Evolutionary conservation across 2,329 filamentous ascomycete genomes (phyloP).

Genomic region (Talaromyces sp.): DNA sequence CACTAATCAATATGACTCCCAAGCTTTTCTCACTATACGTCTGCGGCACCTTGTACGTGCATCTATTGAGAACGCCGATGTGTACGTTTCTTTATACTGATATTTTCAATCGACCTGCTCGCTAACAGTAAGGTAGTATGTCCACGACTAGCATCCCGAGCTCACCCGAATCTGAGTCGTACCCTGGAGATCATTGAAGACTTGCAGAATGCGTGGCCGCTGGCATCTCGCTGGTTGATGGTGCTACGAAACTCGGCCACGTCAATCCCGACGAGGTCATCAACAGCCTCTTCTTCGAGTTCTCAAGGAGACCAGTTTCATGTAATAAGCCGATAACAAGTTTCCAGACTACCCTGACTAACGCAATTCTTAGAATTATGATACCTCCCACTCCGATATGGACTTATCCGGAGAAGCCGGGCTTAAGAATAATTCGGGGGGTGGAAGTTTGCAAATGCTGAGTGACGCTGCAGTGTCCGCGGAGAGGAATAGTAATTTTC

Average conservation of each 20-base stretch:
- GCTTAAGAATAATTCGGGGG: not conserved
- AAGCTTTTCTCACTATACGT: constrained; percentile 1
- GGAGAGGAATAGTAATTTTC: not conserved
- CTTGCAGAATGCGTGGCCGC: not conserved
- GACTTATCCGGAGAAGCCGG: not conserved
- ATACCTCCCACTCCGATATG: not conserved
- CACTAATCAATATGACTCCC: not conserved
- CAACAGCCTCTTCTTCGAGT: not conserved
- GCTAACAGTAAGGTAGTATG: not conserved
- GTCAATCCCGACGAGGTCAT: not conserved
- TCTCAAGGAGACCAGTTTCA: not conserved
- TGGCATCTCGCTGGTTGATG: not conserved
- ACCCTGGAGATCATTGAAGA: not conserved
- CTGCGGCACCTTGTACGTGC: not conserved
- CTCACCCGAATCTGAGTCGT: not conserved
- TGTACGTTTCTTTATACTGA: not conserved
- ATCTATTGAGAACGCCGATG: not conserved
- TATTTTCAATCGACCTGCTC: not conserved
- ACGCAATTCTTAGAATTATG: not conserved
- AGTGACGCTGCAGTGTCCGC: not conserved
- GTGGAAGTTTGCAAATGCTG: not conserved
- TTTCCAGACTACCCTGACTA: not conserved
- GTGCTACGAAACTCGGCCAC: not conserved
- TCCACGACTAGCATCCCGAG: not conserved
- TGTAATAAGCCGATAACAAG: not conserved